These are phyloP conservation scores for Colletotrichum melonis DNA, from an alignment of 2,329 filamentous ascomycete species.

Conservation along the genomic window DNA sequence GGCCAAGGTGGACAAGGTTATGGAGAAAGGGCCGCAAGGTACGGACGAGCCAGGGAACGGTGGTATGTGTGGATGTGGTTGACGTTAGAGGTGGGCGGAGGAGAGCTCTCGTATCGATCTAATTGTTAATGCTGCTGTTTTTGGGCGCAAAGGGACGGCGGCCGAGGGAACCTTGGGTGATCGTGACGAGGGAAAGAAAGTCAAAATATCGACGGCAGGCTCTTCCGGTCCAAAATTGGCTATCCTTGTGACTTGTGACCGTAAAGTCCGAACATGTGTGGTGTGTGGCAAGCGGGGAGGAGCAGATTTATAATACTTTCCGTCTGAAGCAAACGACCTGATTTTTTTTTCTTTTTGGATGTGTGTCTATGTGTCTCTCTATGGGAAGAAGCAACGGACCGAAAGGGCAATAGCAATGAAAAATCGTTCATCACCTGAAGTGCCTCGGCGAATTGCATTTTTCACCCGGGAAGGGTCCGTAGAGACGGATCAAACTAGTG, in stretches of 20 bases:
- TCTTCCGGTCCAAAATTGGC: neutral
- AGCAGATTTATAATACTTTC: slow-evolving; percentile 19
- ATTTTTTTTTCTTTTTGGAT: neutral
- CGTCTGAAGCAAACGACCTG: neutral
- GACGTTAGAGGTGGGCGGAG: neutral
- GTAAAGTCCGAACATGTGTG: neutral
- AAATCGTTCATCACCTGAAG: neutral
- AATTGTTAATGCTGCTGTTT: neutral
- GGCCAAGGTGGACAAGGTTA: neutral
- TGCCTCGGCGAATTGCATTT: neutral
- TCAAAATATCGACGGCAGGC: neutral
- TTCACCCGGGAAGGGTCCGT: slow-evolving; percentile 18
- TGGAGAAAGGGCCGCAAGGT: slow-evolving; percentile 5
- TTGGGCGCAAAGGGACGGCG: neutral
- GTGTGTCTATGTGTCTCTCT: neutral
- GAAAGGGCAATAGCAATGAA: neutral
- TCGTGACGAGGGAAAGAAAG: neutral
- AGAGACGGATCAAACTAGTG: slow-evolving; percentile 5
- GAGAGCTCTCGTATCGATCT: neutral
- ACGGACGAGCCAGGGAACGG: neutral
- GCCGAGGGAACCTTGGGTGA: neutral
- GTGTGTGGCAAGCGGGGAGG: slow-evolving; percentile 9
- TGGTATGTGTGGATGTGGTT: neutral
- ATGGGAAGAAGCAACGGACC: slow-evolving; percentile 12
- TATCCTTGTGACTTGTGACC: neutral